Evolutionary conservation across 495 filamentous ascomycete genomes (phyloP).

Genomic region (Melanomma pulvis-pyrius): DNA sequence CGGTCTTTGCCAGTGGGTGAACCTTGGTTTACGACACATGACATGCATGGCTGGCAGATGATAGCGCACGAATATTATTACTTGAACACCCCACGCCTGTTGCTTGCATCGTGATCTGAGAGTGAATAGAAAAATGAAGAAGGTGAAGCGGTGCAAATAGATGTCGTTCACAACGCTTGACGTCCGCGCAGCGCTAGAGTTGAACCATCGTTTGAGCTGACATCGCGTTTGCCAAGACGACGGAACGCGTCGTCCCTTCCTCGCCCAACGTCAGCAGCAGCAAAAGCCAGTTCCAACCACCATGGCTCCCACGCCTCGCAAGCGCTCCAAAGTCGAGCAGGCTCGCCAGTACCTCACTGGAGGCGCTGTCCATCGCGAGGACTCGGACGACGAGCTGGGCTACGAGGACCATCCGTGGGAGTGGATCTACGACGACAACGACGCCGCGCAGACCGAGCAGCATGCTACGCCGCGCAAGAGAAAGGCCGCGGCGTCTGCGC

Average conservation of each 20-base stretch:
- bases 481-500: slow-evolving; percentile 16
- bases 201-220: background rate
- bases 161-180: background rate
- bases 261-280: slow-evolving; percentile 27
- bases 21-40: no score
- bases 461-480: slow-evolving; percentile 35
- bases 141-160: background rate
- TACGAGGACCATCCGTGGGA: slow-evolving; percentile 86
- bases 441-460: slow-evolving; percentile 19
- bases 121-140: background rate
- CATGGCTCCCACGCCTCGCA: slow-evolving; percentile 31
- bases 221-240: slow-evolving; percentile 16
- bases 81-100: background rate
- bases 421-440: slow-evolving; percentile 72
- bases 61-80: background rate
- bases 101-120: background rate
- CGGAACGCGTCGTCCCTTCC: slow-evolving; percentile 18
- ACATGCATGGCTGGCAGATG: background rate
- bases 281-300: slow-evolving; percentile 13
- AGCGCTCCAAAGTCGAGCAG: slow-evolving; percentile 40
- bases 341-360: slow-evolving; percentile 66
- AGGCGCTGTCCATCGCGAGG: slow-evolving; percentile 72
- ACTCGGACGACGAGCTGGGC: slow-evolving; percentile 91
- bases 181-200: background rate
- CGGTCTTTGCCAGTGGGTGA: no score